These are phyloP conservation scores for Malassezia restricta DNA, from an alignment of 1,284 basidiomycete species.

Conservation along the genomic window DNA sequence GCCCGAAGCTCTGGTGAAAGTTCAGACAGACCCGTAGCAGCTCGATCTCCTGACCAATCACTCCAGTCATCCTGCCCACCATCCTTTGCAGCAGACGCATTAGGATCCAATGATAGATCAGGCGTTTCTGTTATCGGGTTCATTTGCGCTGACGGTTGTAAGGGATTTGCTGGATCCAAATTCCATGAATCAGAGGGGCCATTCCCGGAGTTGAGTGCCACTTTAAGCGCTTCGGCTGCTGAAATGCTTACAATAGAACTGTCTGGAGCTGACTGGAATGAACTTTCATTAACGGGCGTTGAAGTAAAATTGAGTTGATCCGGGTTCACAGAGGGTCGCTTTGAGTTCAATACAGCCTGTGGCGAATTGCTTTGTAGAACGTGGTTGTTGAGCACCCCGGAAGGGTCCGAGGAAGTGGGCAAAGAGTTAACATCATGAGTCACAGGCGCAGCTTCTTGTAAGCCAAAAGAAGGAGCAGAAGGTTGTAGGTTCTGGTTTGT, in stretches of 20 bases:
- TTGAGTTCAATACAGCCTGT: no score
- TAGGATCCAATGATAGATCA: background rate
- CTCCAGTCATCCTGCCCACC: background rate
- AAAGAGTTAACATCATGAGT: background rate
- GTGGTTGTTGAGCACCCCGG: background rate
- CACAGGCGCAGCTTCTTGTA: background rate
- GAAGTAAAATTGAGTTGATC: no score
- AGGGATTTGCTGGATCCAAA: no score
- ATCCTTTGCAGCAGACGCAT: background rate
- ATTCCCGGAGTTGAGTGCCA: no score
- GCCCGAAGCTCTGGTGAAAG: constrained; percentile 56
- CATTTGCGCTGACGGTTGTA: background rate
- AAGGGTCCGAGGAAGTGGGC: background rate
- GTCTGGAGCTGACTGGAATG: no score
- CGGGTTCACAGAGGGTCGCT: no score
- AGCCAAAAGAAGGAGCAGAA: background rate
- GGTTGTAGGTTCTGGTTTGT: background rate
- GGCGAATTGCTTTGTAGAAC: no score
- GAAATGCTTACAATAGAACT: no score
- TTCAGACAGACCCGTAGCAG: background rate
- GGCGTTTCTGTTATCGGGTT: background rate
- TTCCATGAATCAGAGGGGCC: no score
- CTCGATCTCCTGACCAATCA: background rate
- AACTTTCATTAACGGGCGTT: no score
- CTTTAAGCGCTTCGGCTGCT: no score